These are phyloP conservation scores for Neophaeococcomyces mojaviensis DNA, from an alignment of 2,329 filamentous ascomycete species.

Conservation along the genomic window DNA sequence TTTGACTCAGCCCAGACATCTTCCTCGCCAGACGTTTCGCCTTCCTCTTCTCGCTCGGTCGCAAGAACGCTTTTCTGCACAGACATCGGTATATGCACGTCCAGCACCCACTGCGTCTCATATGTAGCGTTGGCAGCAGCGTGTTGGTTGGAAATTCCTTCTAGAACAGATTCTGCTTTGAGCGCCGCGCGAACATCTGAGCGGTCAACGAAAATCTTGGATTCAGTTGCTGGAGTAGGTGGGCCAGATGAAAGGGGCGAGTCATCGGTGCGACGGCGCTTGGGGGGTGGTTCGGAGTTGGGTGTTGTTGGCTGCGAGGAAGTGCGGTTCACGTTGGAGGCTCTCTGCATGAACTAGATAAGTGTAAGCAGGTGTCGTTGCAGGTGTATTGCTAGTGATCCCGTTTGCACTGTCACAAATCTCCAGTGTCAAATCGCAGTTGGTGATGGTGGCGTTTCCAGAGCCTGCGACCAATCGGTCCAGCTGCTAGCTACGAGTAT, in stretches of 20 bases:
- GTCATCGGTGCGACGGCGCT: slow-evolving; percentile 16
- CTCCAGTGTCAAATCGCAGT: no score
- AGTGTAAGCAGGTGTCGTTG: neutral
- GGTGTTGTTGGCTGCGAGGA: slow-evolving; percentile 12
- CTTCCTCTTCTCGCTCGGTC: neutral
- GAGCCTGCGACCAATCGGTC: slow-evolving; percentile 57
- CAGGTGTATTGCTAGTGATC: no score
- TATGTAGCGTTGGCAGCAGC: neutral
- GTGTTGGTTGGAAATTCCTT: neutral
- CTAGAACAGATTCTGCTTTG: slow-evolving; percentile 5
- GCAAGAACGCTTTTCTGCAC: neutral
- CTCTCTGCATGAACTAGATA: slow-evolving; percentile 23
- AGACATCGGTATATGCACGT: slow-evolving; percentile 8
- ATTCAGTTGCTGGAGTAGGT: slow-evolving; percentile 2
- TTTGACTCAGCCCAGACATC: slow-evolving; percentile 7
- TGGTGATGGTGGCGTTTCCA: neutral
- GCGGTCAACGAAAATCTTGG: neutral
- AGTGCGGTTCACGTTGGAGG: slow-evolving; percentile 12
- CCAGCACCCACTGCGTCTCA: slow-evolving; percentile 22
- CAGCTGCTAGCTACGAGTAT: slow-evolving; percentile 55
- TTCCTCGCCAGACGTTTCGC: slow-evolving; percentile 6
- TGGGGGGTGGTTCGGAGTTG: slow-evolving; percentile 13
- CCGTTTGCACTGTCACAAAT: no score
- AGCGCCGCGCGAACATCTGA: slow-evolving; percentile 3
- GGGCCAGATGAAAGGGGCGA: neutral